Evolutionary conservation across 108 stramenopile genomes (phyloP), one percentile per base, ranked within the genome.

Genomic region (Cylindrotheca fusiformis): DNA sequence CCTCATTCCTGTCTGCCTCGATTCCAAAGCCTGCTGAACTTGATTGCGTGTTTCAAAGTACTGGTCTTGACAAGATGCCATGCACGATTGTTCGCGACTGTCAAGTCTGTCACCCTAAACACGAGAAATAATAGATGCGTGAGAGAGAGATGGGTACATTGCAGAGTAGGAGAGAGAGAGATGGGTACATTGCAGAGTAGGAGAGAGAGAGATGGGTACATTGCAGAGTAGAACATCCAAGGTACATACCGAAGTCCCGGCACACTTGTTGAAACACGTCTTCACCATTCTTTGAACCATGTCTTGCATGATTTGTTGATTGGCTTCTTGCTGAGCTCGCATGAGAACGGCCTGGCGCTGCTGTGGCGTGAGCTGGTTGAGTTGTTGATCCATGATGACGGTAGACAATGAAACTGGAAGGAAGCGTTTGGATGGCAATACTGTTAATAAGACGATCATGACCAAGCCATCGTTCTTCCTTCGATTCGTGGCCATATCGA

Each of bases 41-140:
- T 85, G 84, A 52, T 67, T 72, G 48, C 91, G 71, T 29, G 81
- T 78, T 52, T 93, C 91, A 47, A 93, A 62, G 61, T 85, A 93
- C 44, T 84, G 82, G 70, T 93, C 91, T 76, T 93, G 91, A 71
- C 91, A 93, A 32, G 67, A 69, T 1, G 86, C 88, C 60, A 93
- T 65, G 74, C 91, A 91, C n/a, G 70, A 52, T 68, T 87, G 86
- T 75, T 91, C 89, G 32, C 84, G 70, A 29, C 68, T 66, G 58
- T 91, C 89, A 21, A 91, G 59, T 59, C 77, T 69, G 67, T 91
- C 89, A 14, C 89, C 89, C 79, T 84, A 47, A 10, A 27, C 19
- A 61, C 27, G 30, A 27, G 24, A 53, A 22, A 45, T 20, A 52
- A 3, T 23, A 50, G 1, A n/a, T 55, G 32, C 2, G 20, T 20